These are phyloP conservation scores for Paramyrothecium sp. DNA, from an alignment of 2,329 filamentous ascomycete species.

Conservation along the genomic window DNA sequence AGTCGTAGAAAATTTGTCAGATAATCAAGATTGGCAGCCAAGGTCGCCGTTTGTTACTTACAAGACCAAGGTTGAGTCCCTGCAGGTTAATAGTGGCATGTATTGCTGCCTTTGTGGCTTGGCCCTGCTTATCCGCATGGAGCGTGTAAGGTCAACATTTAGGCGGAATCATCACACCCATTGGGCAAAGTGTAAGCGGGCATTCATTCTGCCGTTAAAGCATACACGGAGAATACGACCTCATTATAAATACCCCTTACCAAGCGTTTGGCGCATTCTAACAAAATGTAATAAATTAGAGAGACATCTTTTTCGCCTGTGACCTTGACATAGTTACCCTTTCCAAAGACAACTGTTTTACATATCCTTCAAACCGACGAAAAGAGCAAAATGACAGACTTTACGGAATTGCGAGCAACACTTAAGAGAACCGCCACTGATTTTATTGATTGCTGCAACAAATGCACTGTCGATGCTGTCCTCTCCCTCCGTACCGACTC, in stretches of 20 bases:
- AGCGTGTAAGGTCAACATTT: background rate
- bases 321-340: background rate
- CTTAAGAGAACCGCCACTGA: background rate
- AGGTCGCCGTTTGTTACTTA: too few relatives aligned
- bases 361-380: background rate
- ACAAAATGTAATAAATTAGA: background rate
- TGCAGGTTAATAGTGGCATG: too few relatives aligned
- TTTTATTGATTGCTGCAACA: background rate
- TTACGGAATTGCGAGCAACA: background rate
- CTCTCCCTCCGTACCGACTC: background rate
- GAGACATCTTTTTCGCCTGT: background rate
- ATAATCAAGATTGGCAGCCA: too few relatives aligned
- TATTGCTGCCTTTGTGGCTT: too few relatives aligned
- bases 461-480: background rate
- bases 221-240: background rate
- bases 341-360: background rate
- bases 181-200: background rate
- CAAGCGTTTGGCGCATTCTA: background rate
- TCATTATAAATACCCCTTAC: background rate
- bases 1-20: too few relatives aligned
- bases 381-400: background rate
- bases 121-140: too few relatives aligned
- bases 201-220: background rate
- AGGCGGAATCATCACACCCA: background rate
- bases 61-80: too few relatives aligned